Evolutionary conservation across 192 early-diverging fungal genomes (phyloP).

Genomic region (Mycoemilia scoparia): DNA sequence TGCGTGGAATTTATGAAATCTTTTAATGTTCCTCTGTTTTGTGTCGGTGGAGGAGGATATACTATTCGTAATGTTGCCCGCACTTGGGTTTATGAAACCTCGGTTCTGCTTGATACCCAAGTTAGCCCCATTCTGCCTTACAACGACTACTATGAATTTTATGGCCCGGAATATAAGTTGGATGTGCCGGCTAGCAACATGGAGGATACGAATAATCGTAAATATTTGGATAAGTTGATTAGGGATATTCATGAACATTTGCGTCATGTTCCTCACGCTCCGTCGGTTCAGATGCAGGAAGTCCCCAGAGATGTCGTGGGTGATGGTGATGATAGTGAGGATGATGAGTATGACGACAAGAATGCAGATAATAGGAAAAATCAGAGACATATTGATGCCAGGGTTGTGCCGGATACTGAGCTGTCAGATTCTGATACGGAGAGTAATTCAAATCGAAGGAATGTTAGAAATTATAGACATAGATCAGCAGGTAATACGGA

Average conservation of each 20-base stretch:
- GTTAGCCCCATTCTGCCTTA: conserved; percentile 48
- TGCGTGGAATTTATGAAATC: conserved; percentile 86
- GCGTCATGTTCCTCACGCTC: conserved; percentile 41
- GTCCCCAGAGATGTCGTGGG: conserved; percentile 44
- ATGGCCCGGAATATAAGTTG: conserved; percentile 73
- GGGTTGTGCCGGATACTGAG: too few species aligned
- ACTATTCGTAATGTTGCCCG: conserved; percentile 89
- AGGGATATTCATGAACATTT: conserved; percentile 39
- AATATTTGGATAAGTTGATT: conserved; percentile 63
- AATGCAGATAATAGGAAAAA: too few species aligned
- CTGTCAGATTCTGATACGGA: too few species aligned
- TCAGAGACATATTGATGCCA: too few species aligned
- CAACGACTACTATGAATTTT: conserved; percentile 79
- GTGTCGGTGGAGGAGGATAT: conserved; percentile 91
- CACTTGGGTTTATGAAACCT: conserved; percentile 91
- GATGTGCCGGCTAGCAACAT: conserved; percentile 72
- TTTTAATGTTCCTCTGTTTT: conserved; percentile 76
- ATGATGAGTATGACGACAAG: too few species aligned
- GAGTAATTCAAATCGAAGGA: too few species aligned
- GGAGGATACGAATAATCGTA: conserved; percentile 68
- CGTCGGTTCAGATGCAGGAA: conserved; percentile 66
- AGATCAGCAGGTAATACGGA: too few species aligned
- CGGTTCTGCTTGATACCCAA: conserved; percentile 53
- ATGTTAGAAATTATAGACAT: too few species aligned
- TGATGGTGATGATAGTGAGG: too few species aligned